These are phyloP conservation scores for Phoma sp. DNA, from an alignment of 2,329 filamentous ascomycete genomes.

Conservation along the genomic window DNA sequence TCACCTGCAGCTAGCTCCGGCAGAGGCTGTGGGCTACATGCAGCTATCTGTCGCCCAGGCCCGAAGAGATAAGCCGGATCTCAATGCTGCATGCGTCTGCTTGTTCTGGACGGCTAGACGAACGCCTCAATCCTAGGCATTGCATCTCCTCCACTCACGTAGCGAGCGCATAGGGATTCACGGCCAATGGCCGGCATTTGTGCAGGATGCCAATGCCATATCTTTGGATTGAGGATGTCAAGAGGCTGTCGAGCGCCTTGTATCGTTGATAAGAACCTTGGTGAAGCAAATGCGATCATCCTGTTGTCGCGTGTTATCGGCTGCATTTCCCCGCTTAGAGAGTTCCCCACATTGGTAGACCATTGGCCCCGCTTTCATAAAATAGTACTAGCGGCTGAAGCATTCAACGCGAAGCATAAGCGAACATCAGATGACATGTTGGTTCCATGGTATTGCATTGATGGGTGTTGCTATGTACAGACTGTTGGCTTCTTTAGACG, in stretches of 20 bases:
- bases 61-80: slow-evolving; percentile 20
- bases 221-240: background rate
- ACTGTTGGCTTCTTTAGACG: too few species aligned
- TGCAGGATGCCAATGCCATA: background rate
- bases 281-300: background rate
- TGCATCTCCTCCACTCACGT: slow-evolving; percentile 6
- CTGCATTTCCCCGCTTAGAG: slow-evolving; percentile 14
- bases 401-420: too few species aligned
- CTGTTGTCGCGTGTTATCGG: slow-evolving; percentile 4
- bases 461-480: too few species aligned
- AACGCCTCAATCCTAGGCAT: slow-evolving; percentile 1
- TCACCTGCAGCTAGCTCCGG: background rate
- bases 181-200: slow-evolving; percentile 5
- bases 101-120: background rate
- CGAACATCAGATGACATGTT: background rate
- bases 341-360: slow-evolving; percentile 10
- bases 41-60: slow-evolving; percentile 11
- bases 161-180: slow-evolving; percentile 1
- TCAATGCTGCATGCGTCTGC: background rate
- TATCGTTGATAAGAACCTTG: slow-evolving; percentile 13
- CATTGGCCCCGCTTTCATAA: background rate
- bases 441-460: too few species aligned
- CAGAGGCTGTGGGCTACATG: slow-evolving; percentile 5
- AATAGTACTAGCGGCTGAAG: too few species aligned
- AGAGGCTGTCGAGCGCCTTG: background rate